Conservation (phyloP, 768 basidiomycete species). For the Suillus ampliporus region DNA sequence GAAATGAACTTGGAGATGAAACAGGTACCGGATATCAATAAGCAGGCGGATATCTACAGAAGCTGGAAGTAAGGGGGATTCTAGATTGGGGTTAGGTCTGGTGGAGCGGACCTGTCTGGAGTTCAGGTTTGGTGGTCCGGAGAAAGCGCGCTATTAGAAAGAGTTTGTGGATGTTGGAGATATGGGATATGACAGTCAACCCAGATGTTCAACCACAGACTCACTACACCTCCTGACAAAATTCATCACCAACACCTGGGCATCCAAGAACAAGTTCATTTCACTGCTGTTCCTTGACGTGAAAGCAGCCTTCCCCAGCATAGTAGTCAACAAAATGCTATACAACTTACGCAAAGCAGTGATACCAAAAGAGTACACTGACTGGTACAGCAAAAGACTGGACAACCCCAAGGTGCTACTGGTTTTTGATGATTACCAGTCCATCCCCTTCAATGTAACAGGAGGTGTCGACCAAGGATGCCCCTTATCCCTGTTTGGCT, state of each 20-base stretch:
- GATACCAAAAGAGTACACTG: slow-evolving; percentile 9
- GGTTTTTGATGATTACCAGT: slow-evolving; percentile 35
- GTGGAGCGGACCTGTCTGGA: too few species aligned
- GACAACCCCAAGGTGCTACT: too few species aligned
- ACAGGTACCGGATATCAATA: too few species aligned
- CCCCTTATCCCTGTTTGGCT: slow-evolving; percentile 32
- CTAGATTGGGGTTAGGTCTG: too few species aligned
- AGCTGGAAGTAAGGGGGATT: too few species aligned
- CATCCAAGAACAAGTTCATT: slow-evolving; percentile 12
- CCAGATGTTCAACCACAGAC: slow-evolving; percentile 33
- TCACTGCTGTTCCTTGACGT: slow-evolving; percentile 14
- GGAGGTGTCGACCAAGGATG: slow-evolving; percentile 39
- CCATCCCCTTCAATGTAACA: slow-evolving; percentile 20
- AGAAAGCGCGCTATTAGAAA: too few species aligned
- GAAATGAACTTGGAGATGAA: too few species aligned
- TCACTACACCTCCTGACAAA: slow-evolving; percentile 28
- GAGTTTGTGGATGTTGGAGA: too few species aligned
- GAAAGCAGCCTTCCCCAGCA: slow-evolving; percentile 25
- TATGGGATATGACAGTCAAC: too few species aligned
- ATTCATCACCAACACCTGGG: slow-evolving; percentile 30
- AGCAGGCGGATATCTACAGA: too few species aligned
- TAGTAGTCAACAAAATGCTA: background rate
- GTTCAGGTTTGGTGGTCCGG: too few species aligned
- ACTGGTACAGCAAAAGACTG: background rate
- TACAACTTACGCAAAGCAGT: background rate